A percentile compares a stretch with the other conserved stretches of the same genome.
phyloP scores from a whole-genome alignment of 2,329 filamentous ascomycete genomes.

The Phialophora tarda region DNA sequence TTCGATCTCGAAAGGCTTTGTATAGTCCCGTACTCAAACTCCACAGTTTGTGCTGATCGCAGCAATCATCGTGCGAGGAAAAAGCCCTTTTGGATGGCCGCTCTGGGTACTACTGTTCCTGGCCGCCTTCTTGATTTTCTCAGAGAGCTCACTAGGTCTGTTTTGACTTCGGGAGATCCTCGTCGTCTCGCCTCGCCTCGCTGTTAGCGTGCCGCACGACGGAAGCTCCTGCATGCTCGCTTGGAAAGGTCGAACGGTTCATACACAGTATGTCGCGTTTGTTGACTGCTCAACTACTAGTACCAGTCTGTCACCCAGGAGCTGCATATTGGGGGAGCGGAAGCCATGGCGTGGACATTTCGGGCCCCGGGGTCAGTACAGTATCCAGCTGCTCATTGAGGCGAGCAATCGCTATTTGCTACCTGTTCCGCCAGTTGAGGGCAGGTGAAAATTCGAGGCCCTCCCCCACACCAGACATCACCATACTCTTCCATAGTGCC shows the following conservation, averaged over 20 bases:
- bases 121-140: background rate
- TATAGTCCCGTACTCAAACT: background rate
- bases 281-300: background rate
- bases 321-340: background rate
- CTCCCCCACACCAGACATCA: background rate
- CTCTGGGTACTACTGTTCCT: background rate
- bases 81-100: background rate
- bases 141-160: background rate
- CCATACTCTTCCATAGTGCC: background rate
- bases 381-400: background rate
- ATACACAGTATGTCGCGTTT: background rate
- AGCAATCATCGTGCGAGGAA: background rate
- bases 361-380: too few species aligned
- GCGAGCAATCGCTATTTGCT: background rate
- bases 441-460: background rate
- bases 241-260: background rate
- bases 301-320: constrained; percentile 3
- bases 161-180: constrained; percentile 9
- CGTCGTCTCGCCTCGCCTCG: constrained; percentile 2
- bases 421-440: background rate
- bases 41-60: constrained; percentile 1
- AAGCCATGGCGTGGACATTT: background rate
- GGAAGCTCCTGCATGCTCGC: constrained; percentile 18
- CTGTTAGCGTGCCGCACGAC: constrained; percentile 4
- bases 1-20: background rate